Base-by-base conservation (phyloP, 805 yeast species). In the Candida pseudoglaebosa region DNA sequence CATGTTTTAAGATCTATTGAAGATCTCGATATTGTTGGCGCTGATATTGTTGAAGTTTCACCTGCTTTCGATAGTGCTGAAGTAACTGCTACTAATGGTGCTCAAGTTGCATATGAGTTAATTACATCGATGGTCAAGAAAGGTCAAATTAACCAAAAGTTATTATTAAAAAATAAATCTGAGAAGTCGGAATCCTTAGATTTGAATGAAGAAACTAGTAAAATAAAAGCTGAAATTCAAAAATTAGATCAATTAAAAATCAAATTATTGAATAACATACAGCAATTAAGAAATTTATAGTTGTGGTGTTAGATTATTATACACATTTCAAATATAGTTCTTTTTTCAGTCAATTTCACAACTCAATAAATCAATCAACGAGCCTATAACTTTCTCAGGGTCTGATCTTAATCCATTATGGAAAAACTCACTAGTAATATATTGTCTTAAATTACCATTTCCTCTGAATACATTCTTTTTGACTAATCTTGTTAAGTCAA, bases 91-190 rank as follows among this genome's bases (percentile, higher is more conserved):
- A 70, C 83, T 9, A 82, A 82, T 46, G 87, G 82, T 3, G 82
- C 88, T 0, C 87, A 81, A 57, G 73, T 80, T 22, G 84, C 80
- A 1, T 84, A 62, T 59, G 95, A 85, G 56, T 50, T 85, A 29
- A 57, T 84, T 38, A 82, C 93, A 10, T 75, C 77, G 42, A 84
- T 85, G 87, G 89, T 84, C 12, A 77, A 80, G 54, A 77, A 71
- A 48, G 82, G 54, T 38, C 16, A 43, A 36, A 17, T 40, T 35
- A 41, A 44, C 38, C 16, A 39, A 35, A 28, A 28, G 42, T 40
- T 32, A 20, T 28, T 24, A 40, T 37, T 39, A 41, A 13, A 15
- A 33, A 16, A 33, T 32, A 1, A 44, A 47, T 7, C 30, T 38
- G 24, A 44, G 52, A 26, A 29, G 5, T 16, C 20, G 38, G 40